phyloP scores from a whole-genome alignment of 352 stramenopile genomes.

The Peronospora destructor region DNA sequence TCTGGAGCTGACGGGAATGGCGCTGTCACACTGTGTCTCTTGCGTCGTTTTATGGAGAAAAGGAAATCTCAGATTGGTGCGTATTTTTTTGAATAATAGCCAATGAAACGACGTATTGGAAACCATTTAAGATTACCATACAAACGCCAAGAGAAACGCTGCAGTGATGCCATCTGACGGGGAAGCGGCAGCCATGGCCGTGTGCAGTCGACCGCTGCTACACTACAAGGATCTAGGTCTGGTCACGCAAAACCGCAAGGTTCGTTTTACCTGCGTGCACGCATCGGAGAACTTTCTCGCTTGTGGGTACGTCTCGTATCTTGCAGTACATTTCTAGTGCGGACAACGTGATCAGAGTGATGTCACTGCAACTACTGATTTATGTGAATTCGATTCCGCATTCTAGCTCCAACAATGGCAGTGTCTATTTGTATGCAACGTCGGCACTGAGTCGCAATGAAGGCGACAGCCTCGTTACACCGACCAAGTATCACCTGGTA shows the following conservation, averaged over 20 bases:
- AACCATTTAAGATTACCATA: neutral
- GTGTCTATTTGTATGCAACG: constrained; percentile 77
- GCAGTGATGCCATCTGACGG: constrained; percentile 14
- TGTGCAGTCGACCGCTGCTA: constrained; percentile 51
- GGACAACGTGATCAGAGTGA: constrained; percentile 10
- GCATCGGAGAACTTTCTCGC: constrained; percentile 82
- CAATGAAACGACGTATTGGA: neutral
- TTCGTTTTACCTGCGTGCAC: constrained; percentile 74
- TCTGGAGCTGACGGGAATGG: neutral
- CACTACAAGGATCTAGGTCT: constrained; percentile 68
- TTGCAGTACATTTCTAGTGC: constrained; percentile 2
- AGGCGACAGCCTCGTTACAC: constrained; percentile 13
- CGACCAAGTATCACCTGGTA: constrained; percentile 74
- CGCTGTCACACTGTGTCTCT: neutral
- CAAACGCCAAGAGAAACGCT: too few species aligned
- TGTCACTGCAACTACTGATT: constrained; percentile 26
- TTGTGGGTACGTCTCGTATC: constrained; percentile 52
- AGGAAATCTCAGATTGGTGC: neutral
- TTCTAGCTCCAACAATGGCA: constrained; percentile 66
- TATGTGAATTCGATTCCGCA: constrained; percentile 8
- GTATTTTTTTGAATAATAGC: neutral
- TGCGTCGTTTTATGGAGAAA: neutral
- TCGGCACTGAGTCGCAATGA: constrained; percentile 36
- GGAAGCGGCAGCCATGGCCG: constrained; percentile 3
- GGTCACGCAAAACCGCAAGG: constrained; percentile 51